These are phyloP conservation scores for Sodiomyces alkalinus DNA, from an alignment of 2,329 filamentous ascomycete genomes.

Conservation along the genomic window DNA sequence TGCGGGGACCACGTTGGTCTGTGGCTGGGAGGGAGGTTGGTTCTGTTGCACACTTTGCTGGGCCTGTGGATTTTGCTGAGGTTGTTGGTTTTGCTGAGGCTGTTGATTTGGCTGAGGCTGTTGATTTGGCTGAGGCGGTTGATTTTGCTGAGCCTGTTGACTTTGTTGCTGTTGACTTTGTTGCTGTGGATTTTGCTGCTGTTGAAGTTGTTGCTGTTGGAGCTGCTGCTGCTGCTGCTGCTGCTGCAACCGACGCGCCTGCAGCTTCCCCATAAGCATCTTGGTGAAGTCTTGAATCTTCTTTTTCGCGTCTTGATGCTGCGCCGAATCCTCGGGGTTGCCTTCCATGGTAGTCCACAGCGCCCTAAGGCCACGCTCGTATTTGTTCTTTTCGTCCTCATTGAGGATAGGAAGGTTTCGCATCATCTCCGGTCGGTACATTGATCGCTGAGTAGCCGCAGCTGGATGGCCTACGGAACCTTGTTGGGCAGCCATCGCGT, in stretches of 20 bases:
- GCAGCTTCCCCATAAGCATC: conserved; percentile 38
- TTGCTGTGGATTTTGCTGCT: conserved; percentile 8
- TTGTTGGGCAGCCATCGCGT: conserved; percentile 6
- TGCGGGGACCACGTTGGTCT: neutral
- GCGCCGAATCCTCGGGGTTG: conserved; percentile 27
- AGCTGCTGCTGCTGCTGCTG: conserved; percentile 19
- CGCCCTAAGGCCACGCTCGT: conserved; percentile 37
- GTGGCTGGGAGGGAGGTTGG: neutral
- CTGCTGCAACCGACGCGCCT: conserved; percentile 17
- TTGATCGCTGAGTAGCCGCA: conserved; percentile 14
- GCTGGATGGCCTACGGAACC: conserved; percentile 11
- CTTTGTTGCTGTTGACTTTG: conserved; percentile 10
- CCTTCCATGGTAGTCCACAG: conserved; percentile 39
- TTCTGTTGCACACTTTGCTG: neutral
- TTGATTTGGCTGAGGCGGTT: conserved; percentile 7
- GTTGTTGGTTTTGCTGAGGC: conserved; percentile 5
- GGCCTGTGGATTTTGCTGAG: conserved; percentile 3
- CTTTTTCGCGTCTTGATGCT: conserved; percentile 34
- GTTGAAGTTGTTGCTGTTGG: conserved; percentile 11
- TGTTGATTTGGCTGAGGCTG: conserved; percentile 3
- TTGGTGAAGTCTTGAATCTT: conserved; percentile 47
- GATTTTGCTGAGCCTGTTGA: conserved; percentile 7
- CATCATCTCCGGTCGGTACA: conserved; percentile 38
- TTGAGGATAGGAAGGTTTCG: conserved; percentile 32
- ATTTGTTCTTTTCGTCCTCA: conserved; percentile 40